Conservation (phyloP, 2,329 filamentous ascomycete genomes). For the Colletotrichum lupini region DNA sequence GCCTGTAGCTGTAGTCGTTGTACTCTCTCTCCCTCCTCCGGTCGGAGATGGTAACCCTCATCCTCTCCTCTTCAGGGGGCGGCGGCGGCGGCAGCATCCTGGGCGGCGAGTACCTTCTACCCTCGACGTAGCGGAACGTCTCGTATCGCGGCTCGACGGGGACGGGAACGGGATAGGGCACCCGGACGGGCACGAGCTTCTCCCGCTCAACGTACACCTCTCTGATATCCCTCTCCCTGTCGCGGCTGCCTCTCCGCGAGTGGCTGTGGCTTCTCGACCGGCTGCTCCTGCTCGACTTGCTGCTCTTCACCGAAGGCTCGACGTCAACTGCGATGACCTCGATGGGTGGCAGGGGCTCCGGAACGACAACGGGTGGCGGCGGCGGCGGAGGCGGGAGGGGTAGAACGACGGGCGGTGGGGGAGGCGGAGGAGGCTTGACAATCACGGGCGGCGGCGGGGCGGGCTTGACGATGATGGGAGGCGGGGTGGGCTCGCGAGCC, state of each 20-base stretch:
- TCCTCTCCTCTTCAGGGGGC: conserved; percentile 45
- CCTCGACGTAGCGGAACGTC: conserved; percentile 65
- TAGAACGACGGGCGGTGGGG: conserved; percentile 37
- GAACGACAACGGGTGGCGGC: conserved; percentile 34
- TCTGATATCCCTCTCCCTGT: conserved; percentile 23
- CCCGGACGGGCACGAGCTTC: conserved; percentile 54
- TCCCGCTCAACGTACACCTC: conserved; percentile 66
- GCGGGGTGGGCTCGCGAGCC: conserved; percentile 47
- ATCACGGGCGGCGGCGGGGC: conserved; percentile 34
- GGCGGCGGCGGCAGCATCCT: conserved; percentile 44
- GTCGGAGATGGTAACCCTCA: conserved; percentile 48
- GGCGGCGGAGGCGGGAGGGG: conserved; percentile 42
- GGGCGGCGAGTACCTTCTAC: conserved; percentile 51
- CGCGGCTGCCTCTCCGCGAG: conserved; percentile 38
- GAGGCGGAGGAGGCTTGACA: conserved; percentile 36
- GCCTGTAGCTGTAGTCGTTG: conserved; percentile 40
- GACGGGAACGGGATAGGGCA: conserved; percentile 53
- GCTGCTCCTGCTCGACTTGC: conserved; percentile 33
- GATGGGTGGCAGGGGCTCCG: conserved; percentile 37
- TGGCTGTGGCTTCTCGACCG: conserved; percentile 42
- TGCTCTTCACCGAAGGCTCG: conserved; percentile 38
- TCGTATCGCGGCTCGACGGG: conserved; percentile 52
- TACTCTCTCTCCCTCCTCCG: conserved; percentile 46
- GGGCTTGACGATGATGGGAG: conserved; percentile 40
- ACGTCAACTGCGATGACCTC: conserved; percentile 44